Percentiles rank a stretch among this genome's conserved stretches.
Conservation (phyloP, 176 grass and related monocot genomes). For the Musa troglodytarum region DNA sequence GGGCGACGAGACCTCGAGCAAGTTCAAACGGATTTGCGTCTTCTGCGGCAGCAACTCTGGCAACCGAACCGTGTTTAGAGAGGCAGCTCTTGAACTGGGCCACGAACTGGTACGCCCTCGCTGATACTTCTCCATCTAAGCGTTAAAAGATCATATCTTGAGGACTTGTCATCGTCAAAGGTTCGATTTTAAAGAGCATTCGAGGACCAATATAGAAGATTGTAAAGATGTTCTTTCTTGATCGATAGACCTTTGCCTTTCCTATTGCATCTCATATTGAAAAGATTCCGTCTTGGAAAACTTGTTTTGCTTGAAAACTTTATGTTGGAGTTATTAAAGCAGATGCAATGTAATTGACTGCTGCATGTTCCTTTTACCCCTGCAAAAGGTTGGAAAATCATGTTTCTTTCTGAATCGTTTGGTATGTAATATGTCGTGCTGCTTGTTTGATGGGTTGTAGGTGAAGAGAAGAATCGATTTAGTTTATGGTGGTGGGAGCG, state of each 20-base stretch:
- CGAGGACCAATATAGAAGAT: background rate
- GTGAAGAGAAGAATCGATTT: constrained; percentile 66
- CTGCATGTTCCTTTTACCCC: no score
- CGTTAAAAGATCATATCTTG: constrained; percentile 5
- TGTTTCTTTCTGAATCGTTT: no score
- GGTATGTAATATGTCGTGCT: background rate
- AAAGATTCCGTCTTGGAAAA: background rate
- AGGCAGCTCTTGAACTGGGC: constrained; percentile 80
- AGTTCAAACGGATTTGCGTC: constrained; percentile 85
- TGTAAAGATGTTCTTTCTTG: no score
- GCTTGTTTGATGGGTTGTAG: constrained; percentile 24
- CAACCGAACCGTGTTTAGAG: constrained; percentile 56
- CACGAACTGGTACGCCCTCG: constrained; percentile 56
- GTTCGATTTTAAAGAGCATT: background rate
- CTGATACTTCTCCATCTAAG: background rate
- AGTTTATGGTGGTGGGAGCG: constrained; percentile 90
- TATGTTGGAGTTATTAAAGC: no score
- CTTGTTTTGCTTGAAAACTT: background rate
- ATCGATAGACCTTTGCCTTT: no score
- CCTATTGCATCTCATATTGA: no score
- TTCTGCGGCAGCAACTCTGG: constrained; percentile 97
- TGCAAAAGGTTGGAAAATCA: background rate
- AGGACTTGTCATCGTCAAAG: background rate
- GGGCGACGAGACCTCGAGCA: constrained; percentile 27
- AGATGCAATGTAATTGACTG: no score